Conservation (phyloP, 164 flowering plant genomes). For the Magnolia kwangsiensis region DNA sequence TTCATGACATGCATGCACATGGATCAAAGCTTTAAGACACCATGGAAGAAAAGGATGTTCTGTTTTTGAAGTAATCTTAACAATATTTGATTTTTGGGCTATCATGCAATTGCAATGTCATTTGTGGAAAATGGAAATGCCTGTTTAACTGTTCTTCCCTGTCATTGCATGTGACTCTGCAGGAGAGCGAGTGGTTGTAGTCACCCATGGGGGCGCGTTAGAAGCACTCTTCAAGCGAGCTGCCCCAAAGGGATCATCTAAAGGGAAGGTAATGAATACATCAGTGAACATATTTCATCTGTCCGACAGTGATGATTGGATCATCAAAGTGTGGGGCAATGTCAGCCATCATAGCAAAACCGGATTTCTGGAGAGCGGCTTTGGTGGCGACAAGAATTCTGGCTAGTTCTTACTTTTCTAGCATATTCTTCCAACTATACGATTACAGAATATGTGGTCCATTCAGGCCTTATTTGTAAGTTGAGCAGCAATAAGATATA, state of each 20-base stretch:
- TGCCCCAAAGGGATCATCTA: slow-evolving; percentile 31
- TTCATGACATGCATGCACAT: no score
- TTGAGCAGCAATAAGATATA: neutral
- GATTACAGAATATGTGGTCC: neutral
- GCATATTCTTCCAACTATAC: neutral
- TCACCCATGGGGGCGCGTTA: slow-evolving; percentile 76
- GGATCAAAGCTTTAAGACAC: neutral
- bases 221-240: slow-evolving; percentile 56
- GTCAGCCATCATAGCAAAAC: slow-evolving; percentile 64
- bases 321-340: slow-evolving; percentile 63
- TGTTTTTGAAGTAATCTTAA: no score
- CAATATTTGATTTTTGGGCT: neutral
- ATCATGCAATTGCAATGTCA: no score
- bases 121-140: neutral
- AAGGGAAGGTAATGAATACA: slow-evolving; percentile 56
- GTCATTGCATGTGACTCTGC: slow-evolving; percentile 5
- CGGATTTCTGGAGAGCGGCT: slow-evolving; percentile 53
- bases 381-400: slow-evolving; percentile 76
- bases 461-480: neutral
- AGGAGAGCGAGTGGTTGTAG: slow-evolving; percentile 83
- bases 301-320: slow-evolving; percentile 52
- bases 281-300: slow-evolving; percentile 62
- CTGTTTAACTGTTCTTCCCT: neutral
- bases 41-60: neutral
- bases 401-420: slow-evolving; percentile 37